Conservation (phyloP, 2,329 filamentous ascomycete genomes). For the Beauveria varroae region DNA sequence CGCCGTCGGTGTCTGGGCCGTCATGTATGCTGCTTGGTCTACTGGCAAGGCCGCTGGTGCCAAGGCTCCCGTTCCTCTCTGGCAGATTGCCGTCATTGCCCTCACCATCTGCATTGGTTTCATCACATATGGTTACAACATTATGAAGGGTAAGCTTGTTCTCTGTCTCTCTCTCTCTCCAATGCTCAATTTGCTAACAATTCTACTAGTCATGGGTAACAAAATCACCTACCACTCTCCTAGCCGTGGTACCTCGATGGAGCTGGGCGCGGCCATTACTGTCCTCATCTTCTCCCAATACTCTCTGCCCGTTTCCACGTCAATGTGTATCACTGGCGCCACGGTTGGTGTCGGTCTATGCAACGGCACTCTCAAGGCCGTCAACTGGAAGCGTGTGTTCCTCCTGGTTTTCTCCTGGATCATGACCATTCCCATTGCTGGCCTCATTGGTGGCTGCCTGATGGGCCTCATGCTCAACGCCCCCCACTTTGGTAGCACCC, state of each 20-base stretch:
- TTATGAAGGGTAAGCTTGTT: slow-evolving; percentile 62
- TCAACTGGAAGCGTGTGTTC: slow-evolving; percentile 68
- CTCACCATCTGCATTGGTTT: slow-evolving; percentile 58
- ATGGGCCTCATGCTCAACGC: slow-evolving; percentile 35
- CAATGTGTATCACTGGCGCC: slow-evolving; percentile 74
- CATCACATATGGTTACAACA: slow-evolving; percentile 73
- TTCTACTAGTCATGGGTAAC: slow-evolving; percentile 63
- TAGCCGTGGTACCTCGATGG: slow-evolving; percentile 59
- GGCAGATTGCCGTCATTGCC: slow-evolving; percentile 67
- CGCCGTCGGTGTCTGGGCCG: slow-evolving; percentile 62
- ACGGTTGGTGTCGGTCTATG: slow-evolving; percentile 72
- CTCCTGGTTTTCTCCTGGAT: slow-evolving; percentile 58
- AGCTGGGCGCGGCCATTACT: slow-evolving; percentile 71
- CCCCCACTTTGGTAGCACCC: slow-evolving; percentile 24
- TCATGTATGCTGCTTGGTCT: slow-evolving; percentile 60
- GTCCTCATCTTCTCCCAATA: slow-evolving; percentile 70
- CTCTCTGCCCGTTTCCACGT: slow-evolving; percentile 67
- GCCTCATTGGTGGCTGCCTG: slow-evolving; percentile 31
- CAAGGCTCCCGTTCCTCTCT: slow-evolving; percentile 62
- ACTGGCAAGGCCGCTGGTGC: slow-evolving; percentile 53
- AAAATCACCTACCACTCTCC: slow-evolving; percentile 65
- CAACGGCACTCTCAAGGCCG: slow-evolving; percentile 63
- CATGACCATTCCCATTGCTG: slow-evolving; percentile 36
- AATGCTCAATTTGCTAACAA: slow-evolving; percentile 18
- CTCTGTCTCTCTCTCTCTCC: not conserved